Base-by-base conservation (phyloP, 306 rosid species). In the Cicer pinnatifidum region DNA sequence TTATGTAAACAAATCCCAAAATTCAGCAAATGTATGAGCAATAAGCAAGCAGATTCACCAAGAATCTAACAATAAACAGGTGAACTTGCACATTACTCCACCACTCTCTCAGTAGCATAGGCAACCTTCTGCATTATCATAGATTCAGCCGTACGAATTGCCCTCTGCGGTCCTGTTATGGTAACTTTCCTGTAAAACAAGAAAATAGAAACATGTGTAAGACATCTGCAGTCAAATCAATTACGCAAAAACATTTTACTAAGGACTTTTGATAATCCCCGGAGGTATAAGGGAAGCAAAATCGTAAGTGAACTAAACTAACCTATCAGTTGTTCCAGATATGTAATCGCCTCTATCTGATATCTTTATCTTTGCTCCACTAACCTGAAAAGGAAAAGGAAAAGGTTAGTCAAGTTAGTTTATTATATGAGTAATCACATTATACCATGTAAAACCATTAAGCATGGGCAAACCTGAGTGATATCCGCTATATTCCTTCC, bases 361-460 rank as follows among this genome's bases (percentile, higher is more conserved):
- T 83, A 95, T 95, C 91, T 92, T 95, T 86, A 95, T 91, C 92
- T 91, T 95, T 67, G 99, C 99, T 23, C 99, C 99, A 73, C 93
- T 95, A 20, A 63, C 79, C 99, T 95, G 92, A 80, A 81, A 19
- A 19, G 20, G 20, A 80, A 81, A 77, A 77, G 73, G 50, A 17
- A 56, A 77, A 66, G 7, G 33, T 70, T 50, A 66, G 11, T 80
- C 63, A 66, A 46, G 61, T 85, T 69, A 76, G 72, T 37, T 19
- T 51, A 57, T 51, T 28, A 17, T 23, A 17, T 4, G 11, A 69
- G 68, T 52, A n/a, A 78, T 73, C 76, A 46, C 67, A 15, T 33
- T 33, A 58, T 33, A 57, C 57, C 46, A 44, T 15, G 35, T n/a
- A 68, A 76, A 23, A 56, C n/a, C 1, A 59, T 76, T 39, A 73